Percentiles rank a stretch among this genome's conserved stretches.
Conservation (phyloP, 83 land plant species). For the Larix sibirica region DNA sequence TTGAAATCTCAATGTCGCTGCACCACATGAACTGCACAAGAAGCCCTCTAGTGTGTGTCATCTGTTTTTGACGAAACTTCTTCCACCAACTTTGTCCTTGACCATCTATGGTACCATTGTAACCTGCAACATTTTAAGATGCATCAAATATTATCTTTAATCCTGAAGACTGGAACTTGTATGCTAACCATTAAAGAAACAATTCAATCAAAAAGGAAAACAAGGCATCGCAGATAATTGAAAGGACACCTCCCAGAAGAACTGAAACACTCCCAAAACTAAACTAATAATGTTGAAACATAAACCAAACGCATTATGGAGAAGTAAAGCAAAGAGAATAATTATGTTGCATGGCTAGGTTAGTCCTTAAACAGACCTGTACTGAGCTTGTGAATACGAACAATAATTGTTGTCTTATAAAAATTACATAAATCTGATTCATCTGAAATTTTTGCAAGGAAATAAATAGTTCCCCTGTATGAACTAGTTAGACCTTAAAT, state of each 20-base stretch:
- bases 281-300: neutral
- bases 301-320: neutral
- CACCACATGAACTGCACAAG: conserved; percentile 94
- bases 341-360: neutral
- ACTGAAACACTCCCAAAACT: neutral
- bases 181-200: neutral
- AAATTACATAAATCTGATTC: too few relatives aligned
- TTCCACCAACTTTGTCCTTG: conserved; percentile 87
- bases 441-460: too few relatives aligned
- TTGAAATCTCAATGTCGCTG: conserved; percentile 59
- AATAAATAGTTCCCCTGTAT: too few relatives aligned
- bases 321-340: neutral
- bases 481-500: too few relatives aligned
- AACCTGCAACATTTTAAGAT: conserved; percentile 46
- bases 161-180: neutral
- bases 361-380: neutral
- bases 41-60: conserved; percentile 80
- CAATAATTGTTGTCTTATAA: too few relatives aligned
- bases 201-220: neutral
- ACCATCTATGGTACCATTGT: conserved; percentile 94
- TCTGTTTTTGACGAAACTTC: conserved; percentile 59
- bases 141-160: neutral
- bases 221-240: neutral
- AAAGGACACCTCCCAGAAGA: neutral
- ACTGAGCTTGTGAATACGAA: too few relatives aligned